Percentiles rank a stretch among this genome's conserved stretches.
Conservation (phyloP, 768 basidiomycete species). For the Lepiota subincarnata region DNA sequence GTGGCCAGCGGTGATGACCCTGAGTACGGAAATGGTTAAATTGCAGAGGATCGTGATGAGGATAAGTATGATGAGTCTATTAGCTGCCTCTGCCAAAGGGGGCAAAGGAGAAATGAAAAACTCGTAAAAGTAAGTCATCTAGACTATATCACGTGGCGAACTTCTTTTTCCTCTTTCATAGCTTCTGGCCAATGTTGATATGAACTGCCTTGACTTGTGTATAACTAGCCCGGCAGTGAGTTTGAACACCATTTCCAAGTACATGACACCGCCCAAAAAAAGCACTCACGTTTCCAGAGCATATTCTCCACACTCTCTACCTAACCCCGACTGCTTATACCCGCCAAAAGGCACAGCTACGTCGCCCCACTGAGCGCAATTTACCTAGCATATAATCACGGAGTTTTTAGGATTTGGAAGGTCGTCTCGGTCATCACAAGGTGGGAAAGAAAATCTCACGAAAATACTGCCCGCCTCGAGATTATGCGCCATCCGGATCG, state of each 20-base stretch:
- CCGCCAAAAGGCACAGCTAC: conserved; percentile 63
- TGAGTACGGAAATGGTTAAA: too few species aligned
- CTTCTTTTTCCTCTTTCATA: conserved; percentile 1
- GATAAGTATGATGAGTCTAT: too few species aligned
- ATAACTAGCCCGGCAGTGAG: conserved; percentile 30
- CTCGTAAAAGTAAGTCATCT: too few species aligned
- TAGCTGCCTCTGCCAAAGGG: too few species aligned
- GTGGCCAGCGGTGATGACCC: too few species aligned
- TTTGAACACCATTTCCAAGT: not conserved
- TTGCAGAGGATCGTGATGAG: too few species aligned
- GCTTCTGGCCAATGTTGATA: conserved; percentile 39
- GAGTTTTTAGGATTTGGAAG: conserved; percentile 1
- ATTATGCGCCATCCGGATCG: conserved; percentile 55
- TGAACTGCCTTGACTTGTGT: conserved; percentile 57
- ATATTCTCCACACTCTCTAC: conserved; percentile 67
- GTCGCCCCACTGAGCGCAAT: conserved; percentile 40
- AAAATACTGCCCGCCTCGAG: conserved; percentile 14
- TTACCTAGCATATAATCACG: conserved; percentile 26
- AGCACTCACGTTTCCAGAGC: conserved; percentile 46
- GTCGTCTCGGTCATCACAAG: conserved; percentile 46
- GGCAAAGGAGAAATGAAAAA: too few species aligned
- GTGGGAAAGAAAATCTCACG: conserved; percentile 38
- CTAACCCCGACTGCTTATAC: conserved; percentile 71
- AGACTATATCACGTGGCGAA: too few species aligned
- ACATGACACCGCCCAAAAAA: not conserved